Conservation (phyloP, 2,329 filamentous ascomycete species). For the Esteya vermicola region DNA sequence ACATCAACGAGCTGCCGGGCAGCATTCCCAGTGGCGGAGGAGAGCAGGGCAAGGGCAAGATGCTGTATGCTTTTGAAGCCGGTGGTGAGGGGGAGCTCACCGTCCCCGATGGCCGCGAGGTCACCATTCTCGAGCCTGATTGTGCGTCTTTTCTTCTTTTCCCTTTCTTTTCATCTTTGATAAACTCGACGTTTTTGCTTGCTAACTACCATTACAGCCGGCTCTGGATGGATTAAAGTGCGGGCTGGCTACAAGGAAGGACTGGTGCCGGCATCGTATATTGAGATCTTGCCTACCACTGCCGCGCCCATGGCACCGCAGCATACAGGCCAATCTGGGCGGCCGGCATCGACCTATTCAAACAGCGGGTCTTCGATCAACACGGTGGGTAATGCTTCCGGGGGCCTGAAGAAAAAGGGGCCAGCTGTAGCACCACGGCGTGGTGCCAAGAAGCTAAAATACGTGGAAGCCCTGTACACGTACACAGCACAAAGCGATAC, state of each 20-base stretch:
- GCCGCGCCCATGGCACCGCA: conserved; percentile 29
- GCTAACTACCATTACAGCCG: conserved; percentile 41
- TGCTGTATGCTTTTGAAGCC: conserved; percentile 80
- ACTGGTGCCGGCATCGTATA: conserved; percentile 74
- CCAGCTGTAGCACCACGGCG: conserved; percentile 82
- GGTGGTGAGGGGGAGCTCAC: conserved; percentile 69
- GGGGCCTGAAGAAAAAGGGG: conserved; percentile 63
- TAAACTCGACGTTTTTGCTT: neutral
- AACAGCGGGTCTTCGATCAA: conserved; percentile 56
- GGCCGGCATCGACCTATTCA: conserved; percentile 64
- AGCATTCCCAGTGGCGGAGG: conserved; percentile 28
- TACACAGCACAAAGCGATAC: conserved; percentile 75
- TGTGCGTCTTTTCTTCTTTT: conserved; percentile 43
- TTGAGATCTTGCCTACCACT: conserved; percentile 47
- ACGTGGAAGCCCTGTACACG: conserved; percentile 86
- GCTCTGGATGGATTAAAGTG: conserved; percentile 82
- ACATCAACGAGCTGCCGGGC: conserved; percentile 54
- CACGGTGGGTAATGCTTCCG: conserved; percentile 10
- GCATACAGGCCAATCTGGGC: conserved; percentile 31
- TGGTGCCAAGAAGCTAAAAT: conserved; percentile 85
- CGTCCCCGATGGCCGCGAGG: conserved; percentile 63
- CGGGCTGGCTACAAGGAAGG: conserved; percentile 63
- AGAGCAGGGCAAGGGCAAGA: conserved; percentile 59
- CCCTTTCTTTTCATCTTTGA: neutral
- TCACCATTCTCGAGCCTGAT: conserved; percentile 71